Conservation (phyloP, 2,329 filamentous ascomycete genomes). For the Colletotrichum caudatum region DNA sequence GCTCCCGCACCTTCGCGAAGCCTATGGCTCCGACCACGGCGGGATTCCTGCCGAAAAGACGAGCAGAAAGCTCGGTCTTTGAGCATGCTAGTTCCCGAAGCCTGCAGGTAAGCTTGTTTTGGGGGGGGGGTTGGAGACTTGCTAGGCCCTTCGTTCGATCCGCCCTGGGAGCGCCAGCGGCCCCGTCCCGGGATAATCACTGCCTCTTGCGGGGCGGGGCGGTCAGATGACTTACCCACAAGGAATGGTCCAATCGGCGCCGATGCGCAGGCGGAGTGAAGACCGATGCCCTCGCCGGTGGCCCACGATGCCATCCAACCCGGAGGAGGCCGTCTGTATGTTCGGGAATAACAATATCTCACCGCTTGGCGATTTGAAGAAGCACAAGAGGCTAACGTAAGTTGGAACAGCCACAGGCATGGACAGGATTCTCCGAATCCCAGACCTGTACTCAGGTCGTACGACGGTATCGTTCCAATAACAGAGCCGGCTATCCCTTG, state of each 20-base stretch:
- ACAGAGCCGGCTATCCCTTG: too few species aligned
- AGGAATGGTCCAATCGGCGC: neutral
- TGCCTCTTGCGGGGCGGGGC: constrained; percentile 9
- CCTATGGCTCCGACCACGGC: neutral
- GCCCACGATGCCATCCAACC: constrained; percentile 3
- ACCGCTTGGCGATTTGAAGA: too few species aligned
- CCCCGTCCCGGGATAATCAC: constrained; percentile 16
- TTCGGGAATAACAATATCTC: neutral
- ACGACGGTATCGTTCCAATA: too few species aligned
- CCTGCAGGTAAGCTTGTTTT: constrained; percentile 22
- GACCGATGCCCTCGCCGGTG: neutral
- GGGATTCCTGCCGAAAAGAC: neutral
- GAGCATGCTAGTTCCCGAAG: constrained; percentile 19
- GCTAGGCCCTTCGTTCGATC: constrained; percentile 10
- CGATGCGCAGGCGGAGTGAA: neutral
- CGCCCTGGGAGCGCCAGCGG: constrained; percentile 4
- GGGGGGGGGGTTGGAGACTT: neutral
- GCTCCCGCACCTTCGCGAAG: neutral
- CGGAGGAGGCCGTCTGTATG: neutral
- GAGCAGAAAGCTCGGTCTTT: constrained; percentile 12
- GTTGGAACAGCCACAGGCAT: neutral
- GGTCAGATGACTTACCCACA: neutral
- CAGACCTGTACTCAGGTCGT: too few species aligned
- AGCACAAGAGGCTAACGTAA: neutral
- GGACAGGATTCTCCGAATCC: too few species aligned